phyloP scores from a whole-genome alignment of 2,329 filamentous ascomycete species.

The Pseudogymnoascus sp. region DNA sequence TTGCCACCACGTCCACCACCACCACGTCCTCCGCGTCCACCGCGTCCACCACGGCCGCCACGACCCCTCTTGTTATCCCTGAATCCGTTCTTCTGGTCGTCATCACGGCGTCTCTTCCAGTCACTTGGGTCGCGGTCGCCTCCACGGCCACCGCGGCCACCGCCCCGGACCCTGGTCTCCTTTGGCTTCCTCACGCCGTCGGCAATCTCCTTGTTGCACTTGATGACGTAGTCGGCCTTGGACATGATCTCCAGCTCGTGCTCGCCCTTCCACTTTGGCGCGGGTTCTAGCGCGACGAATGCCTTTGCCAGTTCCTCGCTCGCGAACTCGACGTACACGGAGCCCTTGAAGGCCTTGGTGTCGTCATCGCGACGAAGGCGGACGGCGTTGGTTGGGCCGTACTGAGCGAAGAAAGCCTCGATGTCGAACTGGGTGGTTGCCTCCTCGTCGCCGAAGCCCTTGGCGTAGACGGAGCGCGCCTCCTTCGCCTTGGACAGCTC shows the following conservation, averaged over 20 bases:
- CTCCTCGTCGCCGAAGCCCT: conserved; percentile 86
- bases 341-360: conserved; percentile 80
- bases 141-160: conserved; percentile 30
- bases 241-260: conserved; percentile 74
- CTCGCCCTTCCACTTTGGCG: conserved; percentile 72
- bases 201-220: conserved; percentile 66
- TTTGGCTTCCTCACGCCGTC: conserved; percentile 61
- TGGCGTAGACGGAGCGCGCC: conserved; percentile 75
- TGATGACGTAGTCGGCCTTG: conserved; percentile 81
- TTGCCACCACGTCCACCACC: conserved; percentile 36
- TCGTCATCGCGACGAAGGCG: conserved; percentile 73
- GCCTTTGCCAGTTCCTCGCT: conserved; percentile 69
- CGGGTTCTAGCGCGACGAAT: conserved; percentile 73
- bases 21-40: conserved; percentile 40
- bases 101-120: conserved; percentile 58
- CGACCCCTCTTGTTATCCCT: conserved; percentile 35
- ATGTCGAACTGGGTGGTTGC: conserved; percentile 85
- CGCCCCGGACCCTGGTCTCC: conserved; percentile 19
- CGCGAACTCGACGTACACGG: conserved; percentile 89
- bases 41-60: conserved; percentile 33
- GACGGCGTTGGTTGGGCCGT: conserved; percentile 71
- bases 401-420: conserved; percentile 81
- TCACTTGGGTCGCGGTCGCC: conserved; percentile 44
- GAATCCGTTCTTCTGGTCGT: conserved; percentile 56
- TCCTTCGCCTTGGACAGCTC: conserved; percentile 52